A percentile compares a stretch with the other conserved stretches of the same genome.
Conservation (phyloP, 495 filamentous ascomycete genomes). For the Pyrenula massariospora region DNA sequence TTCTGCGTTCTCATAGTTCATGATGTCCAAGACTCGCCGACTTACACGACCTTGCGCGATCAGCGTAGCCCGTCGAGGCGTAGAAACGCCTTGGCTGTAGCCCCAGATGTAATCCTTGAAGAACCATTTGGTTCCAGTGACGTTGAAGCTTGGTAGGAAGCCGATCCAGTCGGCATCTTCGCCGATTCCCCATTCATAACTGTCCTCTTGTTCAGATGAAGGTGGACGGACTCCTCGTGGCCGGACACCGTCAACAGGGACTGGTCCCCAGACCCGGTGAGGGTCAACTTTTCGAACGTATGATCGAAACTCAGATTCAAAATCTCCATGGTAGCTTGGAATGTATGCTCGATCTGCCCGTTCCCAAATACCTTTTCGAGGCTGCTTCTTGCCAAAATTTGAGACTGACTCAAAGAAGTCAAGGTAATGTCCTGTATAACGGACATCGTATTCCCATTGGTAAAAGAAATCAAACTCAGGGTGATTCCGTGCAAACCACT, state of each 20-base stretch:
- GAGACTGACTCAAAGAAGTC: slow-evolving; percentile 50
- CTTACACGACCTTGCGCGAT: slow-evolving; percentile 55
- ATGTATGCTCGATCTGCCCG: slow-evolving; percentile 63
- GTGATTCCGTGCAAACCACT: slow-evolving; percentile 54
- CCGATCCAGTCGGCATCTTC: slow-evolving; percentile 70
- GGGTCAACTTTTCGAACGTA: slow-evolving; percentile 1
- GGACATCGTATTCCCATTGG: slow-evolving; percentile 69
- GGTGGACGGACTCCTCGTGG: slow-evolving; percentile 51
- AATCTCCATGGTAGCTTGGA: slow-evolving; percentile 43
- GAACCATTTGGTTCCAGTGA: slow-evolving; percentile 50
- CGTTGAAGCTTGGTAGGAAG: slow-evolving; percentile 58
- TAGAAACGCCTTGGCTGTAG: slow-evolving; percentile 40
- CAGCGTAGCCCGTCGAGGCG: slow-evolving; percentile 54
- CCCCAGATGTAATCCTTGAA: slow-evolving; percentile 50
- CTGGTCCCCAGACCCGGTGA: slow-evolving; percentile 49
- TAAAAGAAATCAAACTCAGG: slow-evolving; percentile 65
- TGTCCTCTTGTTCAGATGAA: slow-evolving; percentile 41
- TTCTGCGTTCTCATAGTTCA: slow-evolving; percentile 51
- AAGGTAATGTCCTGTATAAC: slow-evolving; percentile 60
- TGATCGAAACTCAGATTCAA: slow-evolving; percentile 5
- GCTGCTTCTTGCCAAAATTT: slow-evolving; percentile 48
- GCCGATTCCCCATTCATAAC: slow-evolving; percentile 60
- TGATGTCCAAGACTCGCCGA: slow-evolving; percentile 48
- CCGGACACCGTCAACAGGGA: slow-evolving; percentile 33
- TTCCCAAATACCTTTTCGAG: slow-evolving; percentile 62